Conservation (phyloP, 2,329 filamentous ascomycete species). For the Penicillium frequentans region DNA sequence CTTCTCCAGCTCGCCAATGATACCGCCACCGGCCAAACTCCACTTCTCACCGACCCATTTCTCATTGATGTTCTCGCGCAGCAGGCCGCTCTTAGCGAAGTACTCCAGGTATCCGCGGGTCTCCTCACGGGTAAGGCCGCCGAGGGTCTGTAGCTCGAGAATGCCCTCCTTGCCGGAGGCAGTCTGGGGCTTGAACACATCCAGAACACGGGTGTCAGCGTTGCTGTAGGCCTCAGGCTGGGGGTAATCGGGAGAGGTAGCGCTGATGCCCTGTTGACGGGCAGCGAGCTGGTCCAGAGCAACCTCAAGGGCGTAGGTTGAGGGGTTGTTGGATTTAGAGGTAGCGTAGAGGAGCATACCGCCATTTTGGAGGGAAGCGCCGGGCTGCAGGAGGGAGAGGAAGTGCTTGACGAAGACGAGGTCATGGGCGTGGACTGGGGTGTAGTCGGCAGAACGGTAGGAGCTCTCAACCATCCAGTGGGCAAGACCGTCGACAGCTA, state of each 20-base stretch:
- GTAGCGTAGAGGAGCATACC: slow-evolving; percentile 76
- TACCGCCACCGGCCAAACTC: slow-evolving; percentile 76
- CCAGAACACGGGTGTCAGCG: slow-evolving; percentile 54
- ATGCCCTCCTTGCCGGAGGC: slow-evolving; percentile 28
- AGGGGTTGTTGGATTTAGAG: slow-evolving; percentile 68
- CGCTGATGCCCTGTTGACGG: slow-evolving; percentile 38
- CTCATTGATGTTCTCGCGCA: slow-evolving; percentile 70
- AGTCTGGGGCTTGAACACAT: slow-evolving; percentile 37
- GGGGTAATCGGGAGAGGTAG: slow-evolving; percentile 43
- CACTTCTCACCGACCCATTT: slow-evolving; percentile 75
- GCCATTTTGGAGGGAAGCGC: slow-evolving; percentile 62
- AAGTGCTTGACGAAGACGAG: slow-evolving; percentile 75
- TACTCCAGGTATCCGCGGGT: slow-evolving; percentile 84
- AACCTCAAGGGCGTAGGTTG: slow-evolving; percentile 66
- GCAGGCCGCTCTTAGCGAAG: slow-evolving; percentile 81
- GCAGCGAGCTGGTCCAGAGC: slow-evolving; percentile 57
- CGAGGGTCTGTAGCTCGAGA: slow-evolving; percentile 56
- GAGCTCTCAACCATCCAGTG: slow-evolving; percentile 77
- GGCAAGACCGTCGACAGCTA: slow-evolving; percentile 75
- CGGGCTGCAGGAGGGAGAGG: slow-evolving; percentile 61
- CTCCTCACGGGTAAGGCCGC: slow-evolving; percentile 71
- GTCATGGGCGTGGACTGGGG: slow-evolving; percentile 82
- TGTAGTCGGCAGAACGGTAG: slow-evolving; percentile 71
- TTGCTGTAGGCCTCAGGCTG: slow-evolving; percentile 54
- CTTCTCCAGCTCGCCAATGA: slow-evolving; percentile 83